Percentiles rank a stretch among this genome's conserved stretches.
phyloP scores from a whole-genome alignment of 345 rosid genomes.

The Carallia brachiata region DNA sequence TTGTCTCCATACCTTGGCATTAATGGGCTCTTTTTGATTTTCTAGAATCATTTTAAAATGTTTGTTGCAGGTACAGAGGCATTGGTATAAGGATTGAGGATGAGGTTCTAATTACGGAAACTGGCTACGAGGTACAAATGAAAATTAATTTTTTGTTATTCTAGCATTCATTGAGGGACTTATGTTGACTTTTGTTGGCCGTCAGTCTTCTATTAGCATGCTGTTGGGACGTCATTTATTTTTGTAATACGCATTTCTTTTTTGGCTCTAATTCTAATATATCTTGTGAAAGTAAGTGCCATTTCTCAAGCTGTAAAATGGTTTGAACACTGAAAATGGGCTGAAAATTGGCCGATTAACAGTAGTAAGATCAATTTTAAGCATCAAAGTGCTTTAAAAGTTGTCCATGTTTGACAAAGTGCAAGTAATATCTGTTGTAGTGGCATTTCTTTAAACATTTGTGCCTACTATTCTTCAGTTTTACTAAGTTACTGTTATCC shows the following conservation, averaged over 20 bases:
- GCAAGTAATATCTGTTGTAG: too few relatives aligned
- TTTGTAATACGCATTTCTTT: too few relatives aligned
- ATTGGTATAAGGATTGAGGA: slow-evolving; percentile 94
- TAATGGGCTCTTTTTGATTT: background rate
- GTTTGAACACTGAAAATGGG: background rate
- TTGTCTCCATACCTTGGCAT: background rate
- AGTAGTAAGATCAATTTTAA: background rate
- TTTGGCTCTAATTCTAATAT: background rate
- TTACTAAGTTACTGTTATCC: background rate
- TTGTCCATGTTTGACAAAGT: too few relatives aligned
- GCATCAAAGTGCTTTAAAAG: background rate
- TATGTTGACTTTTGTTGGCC: background rate
- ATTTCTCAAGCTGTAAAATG: background rate
- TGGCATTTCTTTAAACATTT: background rate
- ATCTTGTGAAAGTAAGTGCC: background rate
- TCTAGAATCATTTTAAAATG: background rate
- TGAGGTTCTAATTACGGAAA: slow-evolving; percentile 90
- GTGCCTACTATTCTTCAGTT: background rate
- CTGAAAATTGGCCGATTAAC: background rate
- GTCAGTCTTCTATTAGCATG: background rate
- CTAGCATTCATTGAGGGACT: background rate
- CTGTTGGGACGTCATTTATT: too few relatives aligned
- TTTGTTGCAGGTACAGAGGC: slow-evolving; percentile 61
- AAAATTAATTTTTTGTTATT: background rate
- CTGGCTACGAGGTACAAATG: slow-evolving; percentile 68